A percentile compares a stretch with the other conserved stretches of the same genome.
Evolutionary conservation across 441 rosid species (phyloP).

Genomic region (Oxalis stricta): DNA sequence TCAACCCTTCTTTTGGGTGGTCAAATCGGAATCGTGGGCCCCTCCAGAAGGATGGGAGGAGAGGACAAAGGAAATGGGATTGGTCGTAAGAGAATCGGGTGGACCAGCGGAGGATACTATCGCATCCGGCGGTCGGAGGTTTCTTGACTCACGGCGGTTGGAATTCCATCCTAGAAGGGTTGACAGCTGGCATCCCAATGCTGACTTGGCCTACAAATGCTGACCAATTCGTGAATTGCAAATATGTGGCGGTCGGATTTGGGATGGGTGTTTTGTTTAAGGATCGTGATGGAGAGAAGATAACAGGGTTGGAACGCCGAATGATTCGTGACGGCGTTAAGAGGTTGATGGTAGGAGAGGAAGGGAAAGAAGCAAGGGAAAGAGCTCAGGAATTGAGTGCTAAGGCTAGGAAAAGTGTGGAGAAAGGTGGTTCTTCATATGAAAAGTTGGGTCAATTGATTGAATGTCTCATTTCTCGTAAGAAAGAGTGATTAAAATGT

Average conservation of each 20-base stretch:
- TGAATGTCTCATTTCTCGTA: no score
- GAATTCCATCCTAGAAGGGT: neutral
- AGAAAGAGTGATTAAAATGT: no score
- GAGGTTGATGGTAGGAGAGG: slow-evolving; percentile 1
- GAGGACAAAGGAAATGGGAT: neutral
- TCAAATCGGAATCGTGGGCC: neutral
- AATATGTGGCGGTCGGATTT: neutral
- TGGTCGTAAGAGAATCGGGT: neutral
- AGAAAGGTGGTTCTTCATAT: slow-evolving; percentile 5
- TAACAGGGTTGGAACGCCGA: neutral
- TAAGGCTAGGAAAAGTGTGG: neutral
- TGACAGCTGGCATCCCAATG: neutral
- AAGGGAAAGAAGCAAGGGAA: neutral
- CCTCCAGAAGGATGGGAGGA: neutral
- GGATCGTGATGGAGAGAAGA: neutral
- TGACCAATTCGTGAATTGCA: neutral
- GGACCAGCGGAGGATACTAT: neutral
- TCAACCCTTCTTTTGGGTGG: neutral
- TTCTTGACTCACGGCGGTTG: neutral
- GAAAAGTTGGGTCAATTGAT: neutral
- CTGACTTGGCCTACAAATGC: neutral
- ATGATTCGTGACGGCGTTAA: neutral
- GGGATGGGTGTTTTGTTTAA: neutral
- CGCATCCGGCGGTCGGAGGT: neutral
- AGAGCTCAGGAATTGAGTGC: neutral